phyloP scores from a whole-genome alignment of 2,329 filamentous ascomycete genomes.

The Fusarium sp. region DNA sequence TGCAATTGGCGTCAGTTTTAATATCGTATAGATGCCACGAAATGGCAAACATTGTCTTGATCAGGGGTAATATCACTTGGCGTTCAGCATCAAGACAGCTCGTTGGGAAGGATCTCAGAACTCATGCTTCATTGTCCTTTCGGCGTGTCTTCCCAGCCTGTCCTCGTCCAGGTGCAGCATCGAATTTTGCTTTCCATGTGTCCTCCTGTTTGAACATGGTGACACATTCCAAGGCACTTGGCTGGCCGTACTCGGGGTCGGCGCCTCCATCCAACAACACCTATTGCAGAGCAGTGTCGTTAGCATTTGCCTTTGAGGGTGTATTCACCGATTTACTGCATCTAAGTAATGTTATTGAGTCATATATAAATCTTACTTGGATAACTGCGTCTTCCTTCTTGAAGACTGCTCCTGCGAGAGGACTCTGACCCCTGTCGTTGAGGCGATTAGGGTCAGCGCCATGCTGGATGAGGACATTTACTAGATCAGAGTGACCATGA shows the following conservation, averaged over 20 bases:
- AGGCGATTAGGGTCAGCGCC: slow-evolving; percentile 75
- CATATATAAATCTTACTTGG: slow-evolving; percentile 53
- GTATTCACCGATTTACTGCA: too few relatives aligned
- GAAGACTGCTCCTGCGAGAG: slow-evolving; percentile 77
- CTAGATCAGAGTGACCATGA: slow-evolving; percentile 71
- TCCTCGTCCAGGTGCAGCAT: slow-evolving; percentile 59
- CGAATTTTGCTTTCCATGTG: slow-evolving; percentile 62
- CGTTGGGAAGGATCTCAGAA: neutral
- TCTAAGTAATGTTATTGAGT: neutral
- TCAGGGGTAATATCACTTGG: too few relatives aligned
- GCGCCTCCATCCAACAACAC: slow-evolving; percentile 63
- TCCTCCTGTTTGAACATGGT: slow-evolving; percentile 64
- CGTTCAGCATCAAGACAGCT: too few relatives aligned
- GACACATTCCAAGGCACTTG: slow-evolving; percentile 61
- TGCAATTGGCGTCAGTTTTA: too few relatives aligned
- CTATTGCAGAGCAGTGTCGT: slow-evolving; percentile 40
- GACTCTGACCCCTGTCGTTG: slow-evolving; percentile 75
- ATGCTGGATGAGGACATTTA: slow-evolving; percentile 68
- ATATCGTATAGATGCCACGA: too few relatives aligned
- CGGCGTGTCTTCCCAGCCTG: slow-evolving; percentile 25
- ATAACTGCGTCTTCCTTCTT: slow-evolving; percentile 75
- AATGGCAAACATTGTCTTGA: too few relatives aligned
- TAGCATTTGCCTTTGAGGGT: neutral
- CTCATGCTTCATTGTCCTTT: neutral
- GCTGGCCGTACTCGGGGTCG: slow-evolving; percentile 63